Percentiles rank a stretch among this genome's conserved stretches.
Evolutionary conservation across 1,284 basidiomycete species (phyloP).

Genomic region (Ganoderma lucidum): DNA sequence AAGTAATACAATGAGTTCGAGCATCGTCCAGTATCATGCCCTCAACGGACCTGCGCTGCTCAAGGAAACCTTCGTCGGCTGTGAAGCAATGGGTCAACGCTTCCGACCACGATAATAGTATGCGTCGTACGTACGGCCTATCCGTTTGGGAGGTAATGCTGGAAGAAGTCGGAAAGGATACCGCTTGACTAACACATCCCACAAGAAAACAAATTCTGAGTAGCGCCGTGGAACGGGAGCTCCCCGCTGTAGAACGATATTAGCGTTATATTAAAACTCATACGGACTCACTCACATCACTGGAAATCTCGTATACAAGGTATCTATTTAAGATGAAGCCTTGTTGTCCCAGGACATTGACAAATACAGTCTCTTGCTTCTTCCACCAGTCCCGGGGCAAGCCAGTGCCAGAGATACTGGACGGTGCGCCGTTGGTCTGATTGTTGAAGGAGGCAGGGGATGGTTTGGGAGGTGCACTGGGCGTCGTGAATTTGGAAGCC

Average conservation of each 20-base stretch:
- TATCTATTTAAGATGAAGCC: constrained; percentile 89
- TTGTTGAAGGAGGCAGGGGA: constrained; percentile 28
- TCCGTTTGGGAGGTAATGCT: constrained; percentile 88
- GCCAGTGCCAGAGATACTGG: constrained; percentile 73
- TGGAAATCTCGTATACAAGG: constrained; percentile 80
- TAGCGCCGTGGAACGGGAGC: constrained; percentile 79
- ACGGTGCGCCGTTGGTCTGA: constrained; percentile 56
- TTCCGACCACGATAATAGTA: constrained; percentile 15
- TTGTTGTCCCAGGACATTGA: constrained; percentile 83
- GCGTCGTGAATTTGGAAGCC: constrained; percentile 48
- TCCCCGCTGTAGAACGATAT: constrained; percentile 53
- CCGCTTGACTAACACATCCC: constrained; percentile 80
- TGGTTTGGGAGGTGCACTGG: constrained; percentile 27
- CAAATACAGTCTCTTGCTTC: constrained; percentile 73
- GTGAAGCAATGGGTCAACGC: background rate
- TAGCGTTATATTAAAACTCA: background rate
- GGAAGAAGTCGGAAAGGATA: constrained; percentile 95
- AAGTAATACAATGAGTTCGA: background rate
- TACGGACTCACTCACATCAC: constrained; percentile 67
- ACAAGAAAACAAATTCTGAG: constrained; percentile 90
- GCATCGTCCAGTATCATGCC: background rate
- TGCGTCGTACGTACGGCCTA: constrained; percentile 72
- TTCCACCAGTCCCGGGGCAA: constrained; percentile 87
- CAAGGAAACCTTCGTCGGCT: constrained; percentile 90
- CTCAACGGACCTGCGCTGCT: constrained; percentile 74